Evolutionary conservation across 306 rosid genomes (phyloP).

Genomic region (Dicorynia guianensis): DNA sequence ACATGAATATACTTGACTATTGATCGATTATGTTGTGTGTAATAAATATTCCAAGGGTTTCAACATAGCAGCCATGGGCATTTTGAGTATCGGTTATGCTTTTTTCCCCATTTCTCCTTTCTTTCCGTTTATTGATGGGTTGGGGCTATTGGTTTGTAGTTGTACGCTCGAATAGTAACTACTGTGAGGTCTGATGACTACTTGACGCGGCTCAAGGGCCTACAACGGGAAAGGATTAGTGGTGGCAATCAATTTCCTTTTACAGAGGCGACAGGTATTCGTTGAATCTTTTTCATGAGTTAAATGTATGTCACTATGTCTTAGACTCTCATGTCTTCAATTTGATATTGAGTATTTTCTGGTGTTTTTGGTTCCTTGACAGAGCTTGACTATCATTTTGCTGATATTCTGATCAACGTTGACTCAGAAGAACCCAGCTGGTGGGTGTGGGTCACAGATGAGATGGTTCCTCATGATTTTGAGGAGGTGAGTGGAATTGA

Average conservation of each 20-base stretch:
- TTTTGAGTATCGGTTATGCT: not conserved
- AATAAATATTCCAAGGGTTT: too few relatives aligned
- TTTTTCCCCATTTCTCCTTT: not conserved
- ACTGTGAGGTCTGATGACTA: constrained; percentile 78
- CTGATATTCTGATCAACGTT: constrained; percentile 79
- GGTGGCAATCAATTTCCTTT: constrained; percentile 82
- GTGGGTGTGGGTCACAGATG: constrained; percentile 98
- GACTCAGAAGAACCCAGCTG: constrained; percentile 76
- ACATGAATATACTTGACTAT: too few relatives aligned
- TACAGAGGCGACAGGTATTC: constrained; percentile 78
- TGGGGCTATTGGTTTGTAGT: constrained; percentile 48
- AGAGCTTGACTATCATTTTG: constrained; percentile 72
- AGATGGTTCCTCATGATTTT: constrained; percentile 59
- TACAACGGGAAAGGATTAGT: constrained; percentile 55
- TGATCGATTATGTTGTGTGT: too few relatives aligned
- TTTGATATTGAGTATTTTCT: constrained; percentile 15
- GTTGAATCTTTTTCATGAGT: not conserved
- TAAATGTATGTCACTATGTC: not conserved
- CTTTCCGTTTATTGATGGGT: not conserved
- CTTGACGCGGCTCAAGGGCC: constrained; percentile 62
- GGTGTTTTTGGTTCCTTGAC: constrained; percentile 31
- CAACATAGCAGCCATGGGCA: too few relatives aligned
- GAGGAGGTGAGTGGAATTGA: constrained; percentile 94
- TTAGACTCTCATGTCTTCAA: not conserved
- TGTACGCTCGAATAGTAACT: constrained; percentile 72